Evolutionary conservation across 805 yeast genomes (phyloP), one percentile per base, ranked within the genome.

Genomic region (Metschnikowia santaceciliae): DNA sequence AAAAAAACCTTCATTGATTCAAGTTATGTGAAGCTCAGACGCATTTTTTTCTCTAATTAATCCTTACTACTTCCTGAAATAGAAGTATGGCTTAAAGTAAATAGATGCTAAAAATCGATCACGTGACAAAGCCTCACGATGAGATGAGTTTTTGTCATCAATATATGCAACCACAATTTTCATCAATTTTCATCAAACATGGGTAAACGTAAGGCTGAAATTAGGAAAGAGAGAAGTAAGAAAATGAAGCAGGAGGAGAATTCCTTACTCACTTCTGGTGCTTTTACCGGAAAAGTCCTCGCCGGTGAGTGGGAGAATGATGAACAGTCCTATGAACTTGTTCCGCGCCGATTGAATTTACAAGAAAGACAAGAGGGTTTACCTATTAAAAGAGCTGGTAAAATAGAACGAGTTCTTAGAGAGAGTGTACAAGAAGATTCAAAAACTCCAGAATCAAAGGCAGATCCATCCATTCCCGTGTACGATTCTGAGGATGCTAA

Each of bases 371-470:
- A 72, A 3, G 96, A 88, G 63, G 84, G 86, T 10, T 75, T 92
- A 49, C 98, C 98, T 0, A 88, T 91, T 48, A 87, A 86, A 60
- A 72, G 76, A 4, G 75, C 77, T 14, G 97, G 96, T 49, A 77
- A 74, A 47, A 74, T 92, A n/a, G 81, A 84, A 66, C 76, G 96
- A 60, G 88, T 83, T 6, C 63, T 81, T 55, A 73, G 70, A 59
- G 72, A 66, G 53, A 35, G 60, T 53, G 45, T 33, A 19, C 10
- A n/a, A 8, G 17, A n/a, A 33, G 38, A 42, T 33, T 5, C 20
- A 19, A n/a, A 23, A 17, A 7, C 19, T 11, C 10, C 30, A 14
- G 46, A 34, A 19, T 10, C 8, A 14, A 19, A 13, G 6, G 15
- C 30, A 13, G 36, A 42, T 11, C 14, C 36, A 19, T 13, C 26